Base-by-base conservation (phyloP, 1,284 basidiomycete species). In the Pseudozyma sp. region DNA sequence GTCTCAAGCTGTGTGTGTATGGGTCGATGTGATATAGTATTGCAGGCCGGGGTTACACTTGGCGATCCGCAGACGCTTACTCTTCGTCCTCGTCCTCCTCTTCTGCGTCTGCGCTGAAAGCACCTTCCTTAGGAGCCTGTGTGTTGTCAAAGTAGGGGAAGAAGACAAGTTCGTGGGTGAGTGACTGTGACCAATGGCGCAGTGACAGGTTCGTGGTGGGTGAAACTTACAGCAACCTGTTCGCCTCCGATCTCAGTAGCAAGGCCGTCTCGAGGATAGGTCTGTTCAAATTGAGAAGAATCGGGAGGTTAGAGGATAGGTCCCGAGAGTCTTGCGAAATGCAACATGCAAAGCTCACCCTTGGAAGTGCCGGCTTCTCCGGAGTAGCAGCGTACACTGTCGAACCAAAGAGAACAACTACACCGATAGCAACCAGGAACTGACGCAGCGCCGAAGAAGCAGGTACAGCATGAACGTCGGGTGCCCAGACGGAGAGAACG, bases 401-500 rank as follows among this genome's bases (percentile, higher is more conserved):
- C 7, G 56, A 59, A 13, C 66, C 69, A 43, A 82, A 78, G n/a
- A 65, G 46, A 5, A 63, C 68, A 0, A 79, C 61, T 31, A 66
- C 53, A n/a, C 60, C 65, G 40, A 70, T 67, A n/a, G 80, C 81
- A 19, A 77, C 61, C 29, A 68, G 39, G 49, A 83, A 78, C 55
- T 82, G 79, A 31, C 71, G 68, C 9, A 84, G 62, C 7, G 82
- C 82, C 33, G 69, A 68, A 33, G 70, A 46, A n/a, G 77, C 70
- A 17, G 75, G 68, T 3, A 72, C 66, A 50, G 75, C 63, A 54
- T 81, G 79, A 14, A 76, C 70, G 58, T 84, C 82, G n/a, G 82
- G 82, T 10, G 80, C 81, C 82, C 82, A 84, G 40, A 84, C 82
- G 31, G 68, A 72, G 33, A 84, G 75, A n/a, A 79, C 71, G 51